Percentiles rank a stretch among this genome's conserved stretches.
These are phyloP conservation scores for Aureobasidium melanogenum DNA, from an alignment of 2,329 filamentous ascomycete genomes.

Conservation along the genomic window DNA sequence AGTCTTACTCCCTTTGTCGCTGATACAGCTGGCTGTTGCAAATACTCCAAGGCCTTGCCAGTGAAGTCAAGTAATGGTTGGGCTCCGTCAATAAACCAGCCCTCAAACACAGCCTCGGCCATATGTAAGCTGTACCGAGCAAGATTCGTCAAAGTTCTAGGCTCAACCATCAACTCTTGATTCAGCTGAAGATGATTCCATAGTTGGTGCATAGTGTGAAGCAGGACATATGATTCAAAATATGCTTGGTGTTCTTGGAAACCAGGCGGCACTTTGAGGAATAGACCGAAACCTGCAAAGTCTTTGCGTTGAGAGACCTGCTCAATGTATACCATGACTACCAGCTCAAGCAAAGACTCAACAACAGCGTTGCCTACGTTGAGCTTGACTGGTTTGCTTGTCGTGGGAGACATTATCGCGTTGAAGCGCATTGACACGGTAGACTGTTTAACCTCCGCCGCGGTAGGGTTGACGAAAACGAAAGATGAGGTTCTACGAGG, in stretches of 20 bases:
- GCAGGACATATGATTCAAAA: conserved; percentile 83
- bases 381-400: conserved; percentile 36
- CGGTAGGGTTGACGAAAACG: conserved; percentile 70
- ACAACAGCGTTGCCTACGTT: conserved; percentile 60
- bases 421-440: conserved; percentile 53
- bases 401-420: conserved; percentile 52
- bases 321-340: conserved; percentile 73
- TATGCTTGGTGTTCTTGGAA: conserved; percentile 93
- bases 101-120: conserved; percentile 85
- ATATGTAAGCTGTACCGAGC: conserved; percentile 72
- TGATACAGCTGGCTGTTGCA: conserved; percentile 76
- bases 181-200: conserved; percentile 62
- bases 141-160: conserved; percentile 77
- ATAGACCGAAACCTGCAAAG: conserved; percentile 78
- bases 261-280: conserved; percentile 79
- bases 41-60: conserved; percentile 75
- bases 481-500: conserved; percentile 83
- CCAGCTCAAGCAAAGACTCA: conserved; percentile 67
- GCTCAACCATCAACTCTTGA: conserved; percentile 66
- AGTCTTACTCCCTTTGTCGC: conserved; percentile 80
- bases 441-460: conserved; percentile 43
- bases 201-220: conserved; percentile 63
- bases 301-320: conserved; percentile 82
- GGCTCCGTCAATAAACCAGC: conserved; percentile 88
- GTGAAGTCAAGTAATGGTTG: conserved; percentile 77